Evolutionary conservation across 257 asterid genomes (phyloP).

Genomic region (Fraxinus quadrangulata): DNA sequence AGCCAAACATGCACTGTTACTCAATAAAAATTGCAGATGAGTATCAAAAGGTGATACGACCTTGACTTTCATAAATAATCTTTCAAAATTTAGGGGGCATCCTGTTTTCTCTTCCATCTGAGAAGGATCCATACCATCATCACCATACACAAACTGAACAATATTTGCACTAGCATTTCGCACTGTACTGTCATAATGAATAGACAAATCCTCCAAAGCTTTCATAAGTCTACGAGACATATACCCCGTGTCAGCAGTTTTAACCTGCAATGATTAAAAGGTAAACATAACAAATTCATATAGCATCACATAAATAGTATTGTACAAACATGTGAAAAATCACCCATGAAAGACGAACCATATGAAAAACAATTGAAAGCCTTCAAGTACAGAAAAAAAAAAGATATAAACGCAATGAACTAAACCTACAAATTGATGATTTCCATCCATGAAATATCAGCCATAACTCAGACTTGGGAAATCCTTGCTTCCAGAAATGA

Average conservation of each 20-base stretch:
- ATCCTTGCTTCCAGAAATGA: not conserved
- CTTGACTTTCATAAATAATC: constrained; percentile 92
- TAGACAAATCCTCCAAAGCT: constrained; percentile 83
- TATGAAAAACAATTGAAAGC: not conserved
- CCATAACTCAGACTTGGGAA: not conserved
- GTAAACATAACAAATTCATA: not conserved
- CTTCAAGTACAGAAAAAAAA: not conserved
- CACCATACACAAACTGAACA: constrained; percentile 84
- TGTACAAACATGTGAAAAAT: not conserved
- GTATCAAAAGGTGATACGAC: constrained; percentile 35
- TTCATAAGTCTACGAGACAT: constrained; percentile 98
- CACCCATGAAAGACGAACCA: not conserved
- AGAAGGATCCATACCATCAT: constrained; percentile 97
- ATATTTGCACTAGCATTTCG: constrained; percentile 85
- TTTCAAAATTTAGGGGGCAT: constrained; percentile 75
- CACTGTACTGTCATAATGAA: constrained; percentile 83
- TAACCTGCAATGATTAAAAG: constrained; percentile 60
- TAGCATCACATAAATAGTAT: not conserved
- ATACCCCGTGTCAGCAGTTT: constrained; percentile 98
- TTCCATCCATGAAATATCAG: not conserved
- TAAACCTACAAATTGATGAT: not conserved
- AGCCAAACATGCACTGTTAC: not conserved
- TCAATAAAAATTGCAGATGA: not conserved
- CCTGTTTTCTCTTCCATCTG: constrained; percentile 96
- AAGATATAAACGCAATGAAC: not conserved